phyloP scores from a whole-genome alignment of 2,329 filamentous ascomycete species.

The Madurella fahalii region DNA sequence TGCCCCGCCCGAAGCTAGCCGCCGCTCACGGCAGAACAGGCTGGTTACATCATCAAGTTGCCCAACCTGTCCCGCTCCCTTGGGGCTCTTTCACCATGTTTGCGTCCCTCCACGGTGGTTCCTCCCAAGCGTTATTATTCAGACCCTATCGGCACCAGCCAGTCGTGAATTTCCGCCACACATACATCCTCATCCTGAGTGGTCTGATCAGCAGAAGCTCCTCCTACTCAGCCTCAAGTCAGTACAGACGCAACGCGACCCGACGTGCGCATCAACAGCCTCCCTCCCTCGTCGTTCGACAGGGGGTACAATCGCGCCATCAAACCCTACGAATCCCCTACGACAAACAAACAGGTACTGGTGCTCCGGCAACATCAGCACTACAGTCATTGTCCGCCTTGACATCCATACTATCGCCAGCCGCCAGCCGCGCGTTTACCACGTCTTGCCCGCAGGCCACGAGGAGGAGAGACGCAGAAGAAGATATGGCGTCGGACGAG shows the following conservation, averaged over 20 bases:
- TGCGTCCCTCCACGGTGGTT: neutral
- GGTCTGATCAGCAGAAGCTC: neutral
- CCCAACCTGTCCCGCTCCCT: neutral
- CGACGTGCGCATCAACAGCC: too few relatives aligned
- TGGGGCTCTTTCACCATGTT: conserved; percentile 8
- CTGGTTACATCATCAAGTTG: conserved; percentile 22
- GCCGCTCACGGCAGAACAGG: neutral
- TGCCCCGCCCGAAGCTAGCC: conserved; percentile 13
- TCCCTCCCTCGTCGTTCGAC: too few relatives aligned
- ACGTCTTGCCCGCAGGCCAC: too few relatives aligned
- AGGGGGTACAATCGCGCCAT: too few relatives aligned
- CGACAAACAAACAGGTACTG: too few relatives aligned
- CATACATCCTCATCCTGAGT: neutral
- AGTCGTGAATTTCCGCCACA: neutral
- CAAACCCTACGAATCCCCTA: too few relatives aligned
- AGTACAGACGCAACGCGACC: too few relatives aligned
- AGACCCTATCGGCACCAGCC: neutral
- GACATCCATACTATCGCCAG: too few relatives aligned
- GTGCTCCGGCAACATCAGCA: too few relatives aligned
- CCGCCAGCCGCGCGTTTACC: too few relatives aligned
- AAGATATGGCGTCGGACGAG: conserved; percentile 67
- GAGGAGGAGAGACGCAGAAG: too few relatives aligned
- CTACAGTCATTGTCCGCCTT: too few relatives aligned
- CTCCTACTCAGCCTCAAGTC: neutral
- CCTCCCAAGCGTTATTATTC: neutral